Base-by-base conservation (phyloP, 2,329 filamentous ascomycete species). In the Fusarium verticillioides region DNA sequence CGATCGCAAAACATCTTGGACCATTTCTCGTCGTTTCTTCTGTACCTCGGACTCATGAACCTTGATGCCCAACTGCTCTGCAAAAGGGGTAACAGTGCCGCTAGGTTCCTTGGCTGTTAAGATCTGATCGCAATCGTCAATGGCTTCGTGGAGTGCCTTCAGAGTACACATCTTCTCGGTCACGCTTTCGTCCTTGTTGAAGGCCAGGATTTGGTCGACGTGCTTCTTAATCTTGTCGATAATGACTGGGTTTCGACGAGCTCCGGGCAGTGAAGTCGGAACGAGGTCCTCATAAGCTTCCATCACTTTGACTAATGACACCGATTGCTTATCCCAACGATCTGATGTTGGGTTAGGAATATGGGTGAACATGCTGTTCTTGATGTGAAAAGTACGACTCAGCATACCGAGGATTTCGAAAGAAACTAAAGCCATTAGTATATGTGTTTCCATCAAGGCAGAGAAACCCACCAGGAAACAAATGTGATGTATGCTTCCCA, bases 321-420 rank as follows among this genome's bases (percentile, higher is more conserved):
- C 84, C 4, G 84, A 84, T 49, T 83, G 82, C 65, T 83, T 87
- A 64, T 89, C 84, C 88, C 87, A 90, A n/a, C 79, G 80, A 60
- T 87, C 86, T 4, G 83, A 81, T 0, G 88, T 90, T 0, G 88
- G 88, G 68, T 90, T 90, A 0, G 88, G 88, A 3, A 90, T 81
- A 77, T 86, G 85, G 4, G 87, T 87, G 69, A 87, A 90, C 63
- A 81, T 83, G 54, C 82, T 88, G 50, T 85, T 79, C 10, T 81
- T 80, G 28, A 89, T 85, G 59, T 88, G 86, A 28, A 89, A 81
- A 1, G 83, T 84, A 32, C 83, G 83, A 49, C 84, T 84, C 2
- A 90, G 79, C 88, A 90, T 90, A n/a, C 87, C 88, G 5, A 89
- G 77, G 1, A 90, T 83, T 74, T 90, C 88, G 57, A 90, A 90